A percentile compares a stretch with the other conserved stretches of the same genome.
Evolutionary conservation across 306 rosid species (phyloP).

Genomic region (Lupinus albus): DNA sequence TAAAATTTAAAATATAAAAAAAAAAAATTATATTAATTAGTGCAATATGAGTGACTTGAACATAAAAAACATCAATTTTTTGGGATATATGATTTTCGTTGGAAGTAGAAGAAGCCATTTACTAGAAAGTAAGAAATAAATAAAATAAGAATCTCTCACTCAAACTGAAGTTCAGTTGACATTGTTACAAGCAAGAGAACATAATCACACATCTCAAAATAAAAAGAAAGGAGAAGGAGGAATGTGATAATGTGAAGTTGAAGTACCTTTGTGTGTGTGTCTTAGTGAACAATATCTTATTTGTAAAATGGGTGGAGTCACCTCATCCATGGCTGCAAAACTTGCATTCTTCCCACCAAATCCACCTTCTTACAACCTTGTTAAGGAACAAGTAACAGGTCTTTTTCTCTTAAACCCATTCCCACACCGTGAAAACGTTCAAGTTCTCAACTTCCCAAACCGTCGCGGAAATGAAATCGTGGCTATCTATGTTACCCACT

Average conservation of each 20-base stretch:
- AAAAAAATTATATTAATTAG: no score
- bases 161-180: neutral
- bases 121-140: conserved; percentile 12
- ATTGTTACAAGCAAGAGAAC: neutral
- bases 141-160: neutral
- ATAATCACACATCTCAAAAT: conserved; percentile 21
- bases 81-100: no score
- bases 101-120: no score
- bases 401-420: conserved; percentile 57
- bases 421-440: conserved; percentile 79
- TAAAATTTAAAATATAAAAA: no score
- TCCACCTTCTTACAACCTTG: conserved; percentile 76
- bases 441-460: conserved; percentile 67
- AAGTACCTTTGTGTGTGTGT: neutral
- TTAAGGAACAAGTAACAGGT: conserved; percentile 56
- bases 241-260: conserved; percentile 32
- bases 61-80: no score
- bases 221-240: conserved; percentile 24
- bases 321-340: conserved; percentile 91
- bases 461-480: conserved; percentile 86
- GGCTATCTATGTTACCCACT: conserved; percentile 72
- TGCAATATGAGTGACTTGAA: no score
- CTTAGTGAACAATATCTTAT: conserved; percentile 1
- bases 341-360: conserved; percentile 83
- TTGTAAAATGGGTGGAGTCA: conserved; percentile 85